Evolutionary conservation across 805 yeast genomes (phyloP).

Genomic region (Lachancea fermentati): DNA sequence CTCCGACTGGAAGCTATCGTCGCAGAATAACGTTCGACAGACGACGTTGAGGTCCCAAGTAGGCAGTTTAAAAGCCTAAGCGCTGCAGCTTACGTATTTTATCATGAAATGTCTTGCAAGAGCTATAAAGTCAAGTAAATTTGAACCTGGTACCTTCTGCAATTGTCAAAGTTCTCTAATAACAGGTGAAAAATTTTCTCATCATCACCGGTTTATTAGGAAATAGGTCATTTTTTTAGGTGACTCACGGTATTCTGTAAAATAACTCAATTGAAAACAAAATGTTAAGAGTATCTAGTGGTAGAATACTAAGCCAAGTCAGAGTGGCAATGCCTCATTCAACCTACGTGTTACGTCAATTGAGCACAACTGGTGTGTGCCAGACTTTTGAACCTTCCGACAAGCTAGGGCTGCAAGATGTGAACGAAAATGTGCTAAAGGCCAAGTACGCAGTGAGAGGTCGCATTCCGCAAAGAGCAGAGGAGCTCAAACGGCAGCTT

Average conservation of each 20-base stretch:
- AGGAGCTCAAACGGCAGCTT: conserved; percentile 61
- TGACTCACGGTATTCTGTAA: background rate
- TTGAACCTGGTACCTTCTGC: background rate
- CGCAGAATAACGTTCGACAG: background rate
- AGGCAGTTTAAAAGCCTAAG: background rate
- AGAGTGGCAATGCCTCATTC: conserved; percentile 1
- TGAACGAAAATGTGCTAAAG: conserved; percentile 68
- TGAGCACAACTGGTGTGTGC: conserved; percentile 1
- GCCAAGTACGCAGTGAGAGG: conserved; percentile 98
- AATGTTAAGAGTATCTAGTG: background rate
- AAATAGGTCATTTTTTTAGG: background rate
- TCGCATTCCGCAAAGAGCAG: conserved; percentile 87
- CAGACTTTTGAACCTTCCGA: conserved; percentile 23
- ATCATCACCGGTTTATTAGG: background rate
- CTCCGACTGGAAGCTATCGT: background rate
- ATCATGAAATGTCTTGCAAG: background rate
- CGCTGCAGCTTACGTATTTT: background rate
- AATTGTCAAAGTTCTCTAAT: background rate
- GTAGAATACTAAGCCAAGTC: background rate
- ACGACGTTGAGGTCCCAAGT: background rate
- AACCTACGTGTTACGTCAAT: conserved; percentile 3
- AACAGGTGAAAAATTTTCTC: background rate
- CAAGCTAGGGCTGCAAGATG: conserved; percentile 41
- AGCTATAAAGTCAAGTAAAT: too few relatives aligned
- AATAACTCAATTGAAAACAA: background rate